phyloP scores from a whole-genome alignment of 2,329 filamentous ascomycete genomes.

The Lecanicillium sp. region DNA sequence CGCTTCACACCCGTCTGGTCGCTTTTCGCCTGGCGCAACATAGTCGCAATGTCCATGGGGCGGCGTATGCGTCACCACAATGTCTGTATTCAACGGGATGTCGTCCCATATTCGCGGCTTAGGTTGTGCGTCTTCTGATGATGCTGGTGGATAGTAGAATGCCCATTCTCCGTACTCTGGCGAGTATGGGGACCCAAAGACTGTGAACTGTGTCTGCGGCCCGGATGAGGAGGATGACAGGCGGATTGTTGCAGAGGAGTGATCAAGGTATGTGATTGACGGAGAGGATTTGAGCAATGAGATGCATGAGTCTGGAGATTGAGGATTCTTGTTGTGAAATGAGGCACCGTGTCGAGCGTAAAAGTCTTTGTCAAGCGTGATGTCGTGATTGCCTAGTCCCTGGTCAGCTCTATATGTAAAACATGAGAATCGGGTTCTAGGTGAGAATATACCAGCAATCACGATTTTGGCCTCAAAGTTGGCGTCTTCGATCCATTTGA shows the following conservation, averaged over 20 bases:
- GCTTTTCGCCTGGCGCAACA: constrained; percentile 20
- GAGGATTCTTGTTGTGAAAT: constrained; percentile 49
- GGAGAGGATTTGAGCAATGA: constrained; percentile 44
- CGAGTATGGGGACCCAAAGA: constrained; percentile 66
- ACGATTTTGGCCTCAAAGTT: constrained; percentile 65
- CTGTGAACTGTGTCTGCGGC: constrained; percentile 51
- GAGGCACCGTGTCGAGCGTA: constrained; percentile 43
- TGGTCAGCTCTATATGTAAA: not conserved
- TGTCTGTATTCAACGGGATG: constrained; percentile 54
- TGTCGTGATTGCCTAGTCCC: constrained; percentile 63
- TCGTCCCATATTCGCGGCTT: constrained; percentile 43
- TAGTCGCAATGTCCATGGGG: constrained; percentile 53
- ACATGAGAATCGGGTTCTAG: not conserved
- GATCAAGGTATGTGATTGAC: constrained; percentile 57
- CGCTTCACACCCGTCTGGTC: constrained; percentile 50
- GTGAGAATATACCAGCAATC: constrained; percentile 48
- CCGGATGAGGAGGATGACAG: constrained; percentile 43
- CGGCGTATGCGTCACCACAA: constrained; percentile 66
- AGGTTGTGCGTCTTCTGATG: constrained; percentile 17
- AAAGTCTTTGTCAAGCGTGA: constrained; percentile 60
- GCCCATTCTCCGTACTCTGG: constrained; percentile 54
- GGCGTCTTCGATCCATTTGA: constrained; percentile 60
- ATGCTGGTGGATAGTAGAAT: constrained; percentile 48
- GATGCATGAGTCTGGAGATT: constrained; percentile 47
- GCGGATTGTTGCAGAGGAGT: constrained; percentile 45